A percentile compares a stretch with the other conserved stretches of the same genome.
phyloP scores from a whole-genome alignment of 805 yeast species.

The Starmerella cellae region DNA sequence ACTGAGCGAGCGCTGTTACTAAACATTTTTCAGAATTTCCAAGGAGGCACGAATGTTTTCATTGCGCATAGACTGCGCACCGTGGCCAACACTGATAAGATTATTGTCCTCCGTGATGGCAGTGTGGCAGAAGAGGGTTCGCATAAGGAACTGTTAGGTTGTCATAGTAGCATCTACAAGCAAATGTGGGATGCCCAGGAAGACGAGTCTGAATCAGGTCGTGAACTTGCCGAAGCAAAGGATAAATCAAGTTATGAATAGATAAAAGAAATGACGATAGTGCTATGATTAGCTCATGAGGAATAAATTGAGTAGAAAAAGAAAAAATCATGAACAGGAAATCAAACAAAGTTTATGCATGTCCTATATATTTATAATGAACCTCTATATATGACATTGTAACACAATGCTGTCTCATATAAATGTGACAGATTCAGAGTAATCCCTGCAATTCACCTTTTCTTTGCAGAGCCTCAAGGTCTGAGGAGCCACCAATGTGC shows the following conservation, averaged over 20 bases:
- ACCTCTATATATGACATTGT: too few relatives aligned
- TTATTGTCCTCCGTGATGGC: constrained; percentile 73
- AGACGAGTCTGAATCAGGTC: constrained; percentile 11
- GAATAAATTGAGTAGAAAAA: too few relatives aligned
- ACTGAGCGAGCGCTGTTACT: constrained; percentile 75
- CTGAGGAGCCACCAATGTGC: constrained; percentile 93
- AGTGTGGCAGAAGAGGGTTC: constrained; percentile 77
- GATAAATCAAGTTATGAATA: background rate
- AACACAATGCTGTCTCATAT: too few relatives aligned
- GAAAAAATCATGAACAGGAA: too few relatives aligned
- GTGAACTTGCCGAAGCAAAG: constrained; percentile 2
- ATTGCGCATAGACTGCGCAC: constrained; percentile 92
- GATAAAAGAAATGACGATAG: background rate
- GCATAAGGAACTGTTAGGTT: constrained; percentile 47
- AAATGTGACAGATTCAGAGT: too few relatives aligned
- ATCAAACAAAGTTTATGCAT: too few relatives aligned
- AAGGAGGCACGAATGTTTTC: constrained; percentile 64
- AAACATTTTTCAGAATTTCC: constrained; percentile 59
- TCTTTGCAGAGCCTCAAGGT: constrained; percentile 57
- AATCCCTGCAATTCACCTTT: constrained; percentile 42
- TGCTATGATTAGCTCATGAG: too few relatives aligned
- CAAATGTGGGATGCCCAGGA: constrained; percentile 91
- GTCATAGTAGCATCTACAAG: constrained; percentile 50
- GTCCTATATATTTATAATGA: too few relatives aligned
- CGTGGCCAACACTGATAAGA: constrained; percentile 84